Conservation (phyloP, 257 asterid species). For the Capsicum pubescens region DNA sequence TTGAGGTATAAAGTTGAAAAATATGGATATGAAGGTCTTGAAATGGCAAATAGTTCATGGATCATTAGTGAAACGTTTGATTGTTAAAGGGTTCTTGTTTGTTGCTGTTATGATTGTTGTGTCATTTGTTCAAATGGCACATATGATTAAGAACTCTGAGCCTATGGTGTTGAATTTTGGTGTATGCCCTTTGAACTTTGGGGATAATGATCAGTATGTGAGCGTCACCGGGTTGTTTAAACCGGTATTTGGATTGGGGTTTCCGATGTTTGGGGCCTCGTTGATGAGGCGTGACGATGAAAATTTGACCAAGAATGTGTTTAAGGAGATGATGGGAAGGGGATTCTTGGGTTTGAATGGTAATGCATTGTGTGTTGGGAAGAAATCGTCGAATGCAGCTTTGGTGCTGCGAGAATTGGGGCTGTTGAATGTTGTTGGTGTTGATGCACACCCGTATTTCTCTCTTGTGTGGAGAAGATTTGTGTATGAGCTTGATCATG, state of each 20-base stretch:
- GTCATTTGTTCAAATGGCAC: constrained; percentile 54
- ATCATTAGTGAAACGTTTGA: constrained; percentile 55
- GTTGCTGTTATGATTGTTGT: constrained; percentile 56
- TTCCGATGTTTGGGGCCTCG: constrained; percentile 41
- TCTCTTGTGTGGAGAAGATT: constrained; percentile 74
- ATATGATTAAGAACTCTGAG: constrained; percentile 47
- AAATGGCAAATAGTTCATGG: constrained; percentile 62
- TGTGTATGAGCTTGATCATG: constrained; percentile 67
- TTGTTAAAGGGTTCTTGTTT: constrained; percentile 62
- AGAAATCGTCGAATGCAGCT: constrained; percentile 57
- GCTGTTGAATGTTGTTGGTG: constrained; percentile 54
- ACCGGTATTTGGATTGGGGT: constrained; percentile 35
- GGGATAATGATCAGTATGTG: constrained; percentile 31
- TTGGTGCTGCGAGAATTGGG: constrained; percentile 70
- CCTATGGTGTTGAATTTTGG: constrained; percentile 40
- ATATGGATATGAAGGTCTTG: constrained; percentile 55
- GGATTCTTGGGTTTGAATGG: constrained; percentile 61
- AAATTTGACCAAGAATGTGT: constrained; percentile 53
- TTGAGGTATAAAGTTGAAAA: background rate
- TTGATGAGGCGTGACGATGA: constrained; percentile 32
- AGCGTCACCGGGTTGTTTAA: constrained; percentile 42
- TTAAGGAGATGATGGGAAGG: constrained; percentile 62
- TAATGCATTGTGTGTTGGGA: constrained; percentile 73
- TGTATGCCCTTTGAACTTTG: constrained; percentile 59
- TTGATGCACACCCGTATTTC: constrained; percentile 70